phyloP scores from a whole-genome alignment of 192 early-diverging fungal species.

The Coemansia sp. region DNA sequence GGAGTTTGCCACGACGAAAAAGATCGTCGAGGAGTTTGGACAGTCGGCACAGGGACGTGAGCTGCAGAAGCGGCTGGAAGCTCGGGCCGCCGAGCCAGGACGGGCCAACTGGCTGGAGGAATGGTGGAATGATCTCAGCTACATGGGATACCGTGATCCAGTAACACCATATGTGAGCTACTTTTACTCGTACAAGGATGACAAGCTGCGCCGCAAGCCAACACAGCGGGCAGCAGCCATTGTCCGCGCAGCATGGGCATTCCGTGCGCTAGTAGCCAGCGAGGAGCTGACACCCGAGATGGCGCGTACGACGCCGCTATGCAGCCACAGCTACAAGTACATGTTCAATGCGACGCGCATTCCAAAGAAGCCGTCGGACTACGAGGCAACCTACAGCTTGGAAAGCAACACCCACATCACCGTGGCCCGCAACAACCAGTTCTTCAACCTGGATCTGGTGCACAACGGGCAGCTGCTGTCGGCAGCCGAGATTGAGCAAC shows the following conservation, averaged over 20 bases:
- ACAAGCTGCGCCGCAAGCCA: slow-evolving; percentile 71
- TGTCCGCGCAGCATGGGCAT: slow-evolving; percentile 84
- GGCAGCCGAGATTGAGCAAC: slow-evolving; percentile 78
- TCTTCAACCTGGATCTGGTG: slow-evolving; percentile 73
- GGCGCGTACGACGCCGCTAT: slow-evolving; percentile 73
- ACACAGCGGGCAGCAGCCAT: slow-evolving; percentile 86
- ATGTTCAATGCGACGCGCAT: slow-evolving; percentile 97
- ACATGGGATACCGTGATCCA: slow-evolving; percentile 93
- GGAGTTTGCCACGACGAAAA: slow-evolving; percentile 68
- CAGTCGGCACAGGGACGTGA: slow-evolving; percentile 78
- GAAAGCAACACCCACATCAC: slow-evolving; percentile 75
- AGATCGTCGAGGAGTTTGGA: slow-evolving; percentile 72
- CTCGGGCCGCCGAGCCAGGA: slow-evolving; percentile 68
- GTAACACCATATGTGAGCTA: slow-evolving; percentile 96
- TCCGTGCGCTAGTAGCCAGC: slow-evolving; percentile 76
- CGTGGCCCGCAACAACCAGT: slow-evolving; percentile 89
- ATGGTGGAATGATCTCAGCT: slow-evolving; percentile 97
- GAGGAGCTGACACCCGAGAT: slow-evolving; percentile 80
- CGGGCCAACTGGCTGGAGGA: slow-evolving; percentile 89
- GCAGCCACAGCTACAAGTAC: slow-evolving; percentile 89
- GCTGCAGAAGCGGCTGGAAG: slow-evolving; percentile 82
- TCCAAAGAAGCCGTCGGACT: slow-evolving; percentile 81
- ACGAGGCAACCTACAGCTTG: slow-evolving; percentile 71
- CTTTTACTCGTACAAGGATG: slow-evolving; percentile 93
- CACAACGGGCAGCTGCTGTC: slow-evolving; percentile 77